Evolutionary conservation across 2,329 filamentous ascomycete genomes (phyloP), one percentile per base, ranked within the genome.

Genomic region (Microsporum canis): DNA sequence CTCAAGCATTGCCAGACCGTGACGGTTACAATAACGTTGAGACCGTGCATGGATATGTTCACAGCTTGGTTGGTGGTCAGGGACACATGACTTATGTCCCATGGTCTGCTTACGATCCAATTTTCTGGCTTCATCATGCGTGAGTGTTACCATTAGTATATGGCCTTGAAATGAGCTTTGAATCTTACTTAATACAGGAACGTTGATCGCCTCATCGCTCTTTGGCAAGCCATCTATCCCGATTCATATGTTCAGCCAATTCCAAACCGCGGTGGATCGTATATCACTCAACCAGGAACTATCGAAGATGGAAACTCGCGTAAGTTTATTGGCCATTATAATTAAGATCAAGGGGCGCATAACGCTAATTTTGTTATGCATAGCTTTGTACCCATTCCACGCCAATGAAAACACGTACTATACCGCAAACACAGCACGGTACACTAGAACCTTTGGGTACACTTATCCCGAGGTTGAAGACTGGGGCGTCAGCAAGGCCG

Each of bases 181-280:
- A 23, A 10, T 5, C 51, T 61, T 60, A 63, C 34, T 31, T 53
- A 14, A 5, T 17, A 23, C 17, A 77, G 79, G 64, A 91, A 88
- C 72, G 81, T 90, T 5, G 89, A 95, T 68, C 83, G 89, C 2
- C 73, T 88, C 33, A 83, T 90, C 64, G 83, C 88, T 36, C 81
- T 95, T 63, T 94, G 88, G 88, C 88, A 94, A 74, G 77, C 80
- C 0, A 72, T 94, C 12, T 82, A 94, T 65, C 87, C 87, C 0
- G 76, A 83, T 23, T 81, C 81, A 33, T 92, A 85, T 75, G 81
- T 90, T 3, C 74, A 78, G 27, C 80, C 85, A 0, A 79, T 82
- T 63, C 66, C 75, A 5, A 82, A 78, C 58, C 75, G 72, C n/a
- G 80, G 79, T 41, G 78, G 79, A 10, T 88, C 85, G 1, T 91